These are phyloP conservation scores for Herpotrichia juniperi DNA, from an alignment of 2,329 filamentous ascomycete species.

Conservation along the genomic window DNA sequence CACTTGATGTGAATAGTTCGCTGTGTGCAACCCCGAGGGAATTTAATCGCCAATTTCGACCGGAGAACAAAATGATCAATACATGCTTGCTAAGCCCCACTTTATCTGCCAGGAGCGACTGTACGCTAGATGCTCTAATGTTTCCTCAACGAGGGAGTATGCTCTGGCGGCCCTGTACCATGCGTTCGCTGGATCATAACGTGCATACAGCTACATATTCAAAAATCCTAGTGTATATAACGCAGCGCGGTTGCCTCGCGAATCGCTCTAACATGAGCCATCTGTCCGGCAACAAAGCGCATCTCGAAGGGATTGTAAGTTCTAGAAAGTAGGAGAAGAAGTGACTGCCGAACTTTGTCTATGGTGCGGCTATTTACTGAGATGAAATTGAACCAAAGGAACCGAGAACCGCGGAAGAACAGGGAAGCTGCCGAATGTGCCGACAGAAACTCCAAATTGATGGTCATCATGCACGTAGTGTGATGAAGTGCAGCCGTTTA, in stretches of 20 bases:
- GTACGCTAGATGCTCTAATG: no score
- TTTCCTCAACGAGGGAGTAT: no score
- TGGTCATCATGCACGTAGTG: slow-evolving; percentile 9
- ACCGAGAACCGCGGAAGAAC: slow-evolving; percentile 9
- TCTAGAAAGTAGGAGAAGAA: background rate
- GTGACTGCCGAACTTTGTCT: slow-evolving; percentile 15
- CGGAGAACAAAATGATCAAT: no score
- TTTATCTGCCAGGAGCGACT: no score
- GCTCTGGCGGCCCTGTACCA: background rate
- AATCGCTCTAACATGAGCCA: background rate
- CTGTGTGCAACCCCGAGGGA: no score
- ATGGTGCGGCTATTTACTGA: slow-evolving; percentile 10
- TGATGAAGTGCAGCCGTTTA: slow-evolving; percentile 13
- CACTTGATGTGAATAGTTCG: no score
- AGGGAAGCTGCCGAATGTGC: slow-evolving; percentile 15
- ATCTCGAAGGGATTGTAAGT: background rate
- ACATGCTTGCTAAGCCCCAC: no score
- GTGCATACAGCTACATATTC: background rate
- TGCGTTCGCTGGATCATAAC: background rate
- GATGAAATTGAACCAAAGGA: slow-evolving; percentile 10
- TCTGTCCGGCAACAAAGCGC: slow-evolving; percentile 1
- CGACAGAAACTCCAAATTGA: slow-evolving; percentile 11
- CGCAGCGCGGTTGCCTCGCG: background rate
- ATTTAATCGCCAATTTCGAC: no score
- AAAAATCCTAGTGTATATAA: background rate